Base-by-base conservation (phyloP, 208 protist species). In the Strigomonas culicis region DNA sequence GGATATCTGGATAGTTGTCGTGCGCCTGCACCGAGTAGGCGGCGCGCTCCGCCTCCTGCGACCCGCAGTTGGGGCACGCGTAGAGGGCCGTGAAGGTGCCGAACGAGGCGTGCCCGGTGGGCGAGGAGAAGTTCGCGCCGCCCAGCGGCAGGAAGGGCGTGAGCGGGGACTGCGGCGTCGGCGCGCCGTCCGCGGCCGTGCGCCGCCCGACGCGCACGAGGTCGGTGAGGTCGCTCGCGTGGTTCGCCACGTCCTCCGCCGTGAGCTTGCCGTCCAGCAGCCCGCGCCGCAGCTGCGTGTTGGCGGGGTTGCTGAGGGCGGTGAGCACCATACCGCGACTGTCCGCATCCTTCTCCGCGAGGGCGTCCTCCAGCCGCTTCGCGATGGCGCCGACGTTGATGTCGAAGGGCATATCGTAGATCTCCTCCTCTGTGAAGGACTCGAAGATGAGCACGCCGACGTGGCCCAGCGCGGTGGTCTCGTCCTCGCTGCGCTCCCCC, bases 1-100 rank as follows among this genome's bases (percentile, higher is more conserved):
- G 58, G 24, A 90, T 85, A 21, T 81, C 80, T 0, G 80, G 79
- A 65, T 84, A 79, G 79, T 85, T 90, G 59, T 93, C 83, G 66
- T 93, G 86, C 0, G 86, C 80, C 51, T 79, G 75, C 15, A 93
- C 83, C 4, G 80, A 78, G 74, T 93, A 90, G 57, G 70, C 79
- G 57, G 59, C 87, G 27, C 72, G 72, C 36, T 82, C 72, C 55
- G 83, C 86, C 55, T 90, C 83, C 24, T 71, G 70, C 0, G 77
- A 80, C 27, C 83, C 83, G 39, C 86, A 93, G 22, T 77, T 75
- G 1, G 82, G 86, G 58, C 86, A 93, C 22, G 57, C 67, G 59
- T 90, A 88, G 2, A 88, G 70, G 6, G 86, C 73, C 6, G 86
- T 90, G 44, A 77, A 60, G 50, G 68, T 75, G 17, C 52, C 67